Base-by-base conservation (phyloP, 83 land plant species). In the Larix sibirica region DNA sequence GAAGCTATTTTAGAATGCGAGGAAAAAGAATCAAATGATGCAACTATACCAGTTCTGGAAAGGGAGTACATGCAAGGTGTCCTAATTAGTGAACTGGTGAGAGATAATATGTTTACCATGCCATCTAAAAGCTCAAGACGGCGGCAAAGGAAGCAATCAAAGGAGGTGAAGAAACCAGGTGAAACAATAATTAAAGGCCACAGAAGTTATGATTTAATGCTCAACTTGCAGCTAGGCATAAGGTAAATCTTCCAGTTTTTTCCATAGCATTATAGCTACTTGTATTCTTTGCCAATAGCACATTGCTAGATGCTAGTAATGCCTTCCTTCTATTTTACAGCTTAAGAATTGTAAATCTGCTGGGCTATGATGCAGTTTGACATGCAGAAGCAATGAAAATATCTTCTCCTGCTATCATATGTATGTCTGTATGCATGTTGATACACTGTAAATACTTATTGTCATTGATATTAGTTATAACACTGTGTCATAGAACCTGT, bases 21-120 rank as follows among this genome's bases (percentile, higher is more conserved):
- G n/a, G 88, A 89, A 69, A 79, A 85, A 36, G 86, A 82, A 36
- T 54, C 10, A 60, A 80, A 81, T 2, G 79, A 82, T 82, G 60
- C 44, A 67, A 81, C 66, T 74, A 33, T 58, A 70, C 95, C 96
- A 75, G 93, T 94, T 1, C 65, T 94, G 79, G 96, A 94, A 83
- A 80, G 96, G 16, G 96, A 94, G 84, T 94, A 94, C 76, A 90
- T 92, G 87, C 96, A 94, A 86, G 96, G 96, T 54, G 96, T 94
- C 61, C 69, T 94, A 31, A 94, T 94, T 60, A 94, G 90, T 87
- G 96, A 94, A 83, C 62, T 92, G 56, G 94, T 94, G 7, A 79
- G 84, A 31, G 81, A 83, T 59, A 84, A 82, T 71, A 84, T 80
- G 20, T 88, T 91, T 77, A 85, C 88, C 33, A 64, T 81, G 77